Base-by-base conservation (phyloP, 192 early-diverging fungal species). In the Coemansia sp. region DNA sequence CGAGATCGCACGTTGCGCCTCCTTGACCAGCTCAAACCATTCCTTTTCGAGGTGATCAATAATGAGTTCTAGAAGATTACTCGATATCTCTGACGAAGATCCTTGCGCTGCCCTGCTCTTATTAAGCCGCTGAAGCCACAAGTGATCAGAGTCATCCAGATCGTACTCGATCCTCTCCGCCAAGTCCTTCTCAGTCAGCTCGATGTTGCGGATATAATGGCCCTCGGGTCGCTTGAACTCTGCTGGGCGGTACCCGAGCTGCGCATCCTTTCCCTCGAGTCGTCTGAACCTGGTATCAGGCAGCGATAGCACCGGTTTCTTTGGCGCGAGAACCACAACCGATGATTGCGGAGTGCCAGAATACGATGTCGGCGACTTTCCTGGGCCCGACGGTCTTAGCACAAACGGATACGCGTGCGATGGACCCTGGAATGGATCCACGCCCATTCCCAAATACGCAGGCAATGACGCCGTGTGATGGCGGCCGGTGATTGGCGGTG, bases 21-120 rank as follows among this genome's bases (percentile, higher is more conserved):
- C 90, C 79, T 95, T 95, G 47, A 88, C 88, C 69, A 96, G 64
- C 65, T 95, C 92, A 74, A 98, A 98, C 96, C 96, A 99, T 74
- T 93, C 92, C 75, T 99, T 99, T 75, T 99, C 98, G 16, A 97
- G 73, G 12, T 85, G 77, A 74, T 99, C 98, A 70, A 99, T 89
- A 12, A 96, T 83, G 44, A 76, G 74, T 76, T 99, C 98, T 79
- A 98, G 93, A 44, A 90, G 64, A 37, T 70, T 70, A 8, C 63
- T 64, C 21, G 72, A 61, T 9, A 79, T 10, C 26, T 75, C 76
- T 1, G 40, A 41, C 26, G 19, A 3, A 0, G 23, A 18, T 5
- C 69, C 54, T 16, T 65, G 45, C 19, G 80, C 82, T 23, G 70
- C 78, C 6, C 92, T 79, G 62, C 91, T 85, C 21, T 63, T 77